Evolutionary conservation across 805 yeast genomes (phyloP), one percentile per base, ranked within the genome.

Genomic region (Candida koratica): DNA sequence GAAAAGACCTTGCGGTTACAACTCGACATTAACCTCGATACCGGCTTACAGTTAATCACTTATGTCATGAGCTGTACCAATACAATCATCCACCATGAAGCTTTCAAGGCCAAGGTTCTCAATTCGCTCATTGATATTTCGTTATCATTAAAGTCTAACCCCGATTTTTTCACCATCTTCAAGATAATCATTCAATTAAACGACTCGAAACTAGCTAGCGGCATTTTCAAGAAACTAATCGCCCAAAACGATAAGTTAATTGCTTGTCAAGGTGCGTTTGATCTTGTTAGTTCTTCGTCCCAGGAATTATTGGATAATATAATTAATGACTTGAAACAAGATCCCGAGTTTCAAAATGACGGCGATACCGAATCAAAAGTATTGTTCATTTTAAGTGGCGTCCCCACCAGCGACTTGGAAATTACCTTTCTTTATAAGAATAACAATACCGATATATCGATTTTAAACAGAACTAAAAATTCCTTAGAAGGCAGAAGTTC

Each of bases 221-320:
- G 72, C 37, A 64, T 88, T 31, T 85, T 90, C 58, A 72, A 73
- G 47, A 73, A 73, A 41, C 68, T 85, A 42, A 52, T 86, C 26
- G 60, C 67, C n/a, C 60, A 70, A 33, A 56, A 67, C 13, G 74
- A 70, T 43, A 58, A 55, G 32, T 68, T 78, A 44, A 69, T 84
- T 41, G 95, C 95, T 2, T 85, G 78, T 60, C 98, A 93, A 67
- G 85, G 90, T 36, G 97, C 97, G 1, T 93, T 93, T 58, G 98
- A 93, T 58, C 73, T 93, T 41, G 97, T 89, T 5, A 80, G 79
- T 37, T 80, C 94, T 11, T 96, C 96, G 0, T 77, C 96, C 6
- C 97, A 90, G 64, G 94, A 86, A 54, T 71, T 93, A 46, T 70
- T 89, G 40, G 81, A 78, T 38, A 71, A 67, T 30, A 69, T 81